Conservation (phyloP, 495 filamentous ascomycete species). For the Podospora conica region DNA sequence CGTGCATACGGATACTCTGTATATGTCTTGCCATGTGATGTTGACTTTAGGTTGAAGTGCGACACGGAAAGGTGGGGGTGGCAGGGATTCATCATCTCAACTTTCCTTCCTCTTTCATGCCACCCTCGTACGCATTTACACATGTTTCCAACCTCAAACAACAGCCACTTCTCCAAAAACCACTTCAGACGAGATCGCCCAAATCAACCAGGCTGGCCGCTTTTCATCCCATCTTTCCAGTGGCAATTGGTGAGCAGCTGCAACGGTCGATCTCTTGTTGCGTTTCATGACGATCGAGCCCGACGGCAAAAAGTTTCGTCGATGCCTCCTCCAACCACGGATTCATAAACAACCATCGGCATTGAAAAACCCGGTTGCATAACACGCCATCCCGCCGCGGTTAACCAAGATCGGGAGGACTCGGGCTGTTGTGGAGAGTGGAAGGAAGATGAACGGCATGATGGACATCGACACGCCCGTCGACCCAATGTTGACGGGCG, state of each 20-base stretch:
- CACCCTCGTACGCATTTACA: background rate
- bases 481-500: slow-evolving; percentile 2
- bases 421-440: background rate
- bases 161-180: no score
- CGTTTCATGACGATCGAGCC: background rate
- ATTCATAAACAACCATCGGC: background rate
- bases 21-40: background rate
- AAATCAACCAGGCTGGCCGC: background rate
- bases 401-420: background rate
- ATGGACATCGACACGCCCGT: slow-evolving; percentile 22
- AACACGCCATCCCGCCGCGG: background rate
- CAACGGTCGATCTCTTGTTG: background rate
- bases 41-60: background rate
- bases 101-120: background rate
- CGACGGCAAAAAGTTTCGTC: slow-evolving; percentile 1
- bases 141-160: background rate
- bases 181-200: background rate
- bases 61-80: background rate
- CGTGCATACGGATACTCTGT: no score
- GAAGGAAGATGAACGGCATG: slow-evolving; percentile 13
- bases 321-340: background rate
- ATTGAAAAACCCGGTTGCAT: slow-evolving; percentile 1
- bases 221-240: background rate
- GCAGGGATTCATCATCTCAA: background rate
- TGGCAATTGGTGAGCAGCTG: background rate